Base-by-base conservation (phyloP, 2,329 filamentous ascomycete species). In the Alternaria sp. region DNA sequence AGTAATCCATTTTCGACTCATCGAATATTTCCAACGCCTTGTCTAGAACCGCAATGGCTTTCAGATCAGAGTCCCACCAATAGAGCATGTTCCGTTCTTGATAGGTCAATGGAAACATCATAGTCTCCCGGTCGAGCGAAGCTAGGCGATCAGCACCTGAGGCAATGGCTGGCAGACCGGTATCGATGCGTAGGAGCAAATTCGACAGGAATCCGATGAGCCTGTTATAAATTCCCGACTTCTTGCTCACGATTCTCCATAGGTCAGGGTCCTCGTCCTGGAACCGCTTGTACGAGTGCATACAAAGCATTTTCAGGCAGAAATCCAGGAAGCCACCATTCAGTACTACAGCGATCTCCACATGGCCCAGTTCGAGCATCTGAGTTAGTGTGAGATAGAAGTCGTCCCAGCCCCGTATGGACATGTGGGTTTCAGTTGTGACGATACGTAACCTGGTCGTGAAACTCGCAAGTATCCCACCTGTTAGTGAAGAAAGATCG, bases 21-120 rank as follows among this genome's bases (percentile, higher is more conserved):
- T 79, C 76, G 36, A 77, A 78, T 5, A 65, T 38, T 54, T 79
- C 77, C 28, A 78, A 57, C 53, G 77, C 72, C 51, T 71, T 77
- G 52, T 79, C 76, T 18, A 79, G 51, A n/a, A 73, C 69, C 22
- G 72, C 71, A 18, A 71, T 67, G 4, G 72, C 73, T 39, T 65
- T 68, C 48, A 73, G 70, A 3, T 75, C 70, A 3, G 71, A 64
- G 39, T 75, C 63, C 74, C 73, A 78, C 8, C 49, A 59, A 24
- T 65, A 49, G 5, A 78, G 41, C n/a, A 68, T 49, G 2, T 39
- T 32, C 11, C 59, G 66, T 57, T 79, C 76, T 5, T 43, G 26
- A 3, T 44, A 22, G n/a, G 70, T 66, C 4, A 79, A 55, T 3
- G 75, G 72, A 36, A 79, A 77, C 18, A 67, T 72, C 39, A 56